These are phyloP conservation scores for Neopestalotiopsis sp. DNA, from an alignment of 2,329 filamentous ascomycete genomes.

Conservation along the genomic window DNA sequence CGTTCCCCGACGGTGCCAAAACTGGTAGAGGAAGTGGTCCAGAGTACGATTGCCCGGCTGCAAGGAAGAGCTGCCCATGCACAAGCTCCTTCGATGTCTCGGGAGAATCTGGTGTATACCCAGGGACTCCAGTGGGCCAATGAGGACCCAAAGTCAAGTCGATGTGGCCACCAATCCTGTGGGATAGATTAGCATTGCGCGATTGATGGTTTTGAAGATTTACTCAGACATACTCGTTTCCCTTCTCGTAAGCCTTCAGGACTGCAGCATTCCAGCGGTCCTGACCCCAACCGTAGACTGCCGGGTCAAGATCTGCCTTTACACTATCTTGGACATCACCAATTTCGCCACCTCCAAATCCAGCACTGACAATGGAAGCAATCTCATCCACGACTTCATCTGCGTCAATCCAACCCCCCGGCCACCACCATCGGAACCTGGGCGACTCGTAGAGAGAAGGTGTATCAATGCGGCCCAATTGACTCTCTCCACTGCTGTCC, in stretches of 20 bases:
- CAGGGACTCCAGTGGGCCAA: not conserved
- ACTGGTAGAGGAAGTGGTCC: not conserved
- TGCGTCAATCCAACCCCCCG: not conserved
- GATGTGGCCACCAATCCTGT: not conserved
- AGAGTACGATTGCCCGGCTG: not conserved
- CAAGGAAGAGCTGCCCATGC: not conserved
- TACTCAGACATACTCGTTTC: not conserved
- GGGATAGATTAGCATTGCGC: fast-evolving
- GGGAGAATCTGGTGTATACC: not conserved
- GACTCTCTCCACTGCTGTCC: not conserved
- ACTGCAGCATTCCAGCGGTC: not conserved
- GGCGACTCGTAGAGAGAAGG: not conserved
- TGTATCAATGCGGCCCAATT: not conserved
- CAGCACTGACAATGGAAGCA: not conserved
- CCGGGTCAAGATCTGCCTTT: not conserved
- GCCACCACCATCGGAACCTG: not conserved
- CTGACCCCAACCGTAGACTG: not conserved
- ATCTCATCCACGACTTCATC: not conserved
- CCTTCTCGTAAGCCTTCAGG: not conserved
- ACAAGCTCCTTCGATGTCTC: not conserved
- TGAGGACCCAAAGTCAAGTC: not conserved
- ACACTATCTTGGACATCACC: not conserved
- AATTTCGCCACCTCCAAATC: constrained; percentile 3
- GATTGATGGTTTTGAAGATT: not conserved
- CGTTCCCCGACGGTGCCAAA: not conserved